A percentile compares a stretch with the other conserved stretches of the same genome.
Evolutionary conservation across 352 stramenopile species (phyloP).

Genomic region (Pythium phragmitis): DNA sequence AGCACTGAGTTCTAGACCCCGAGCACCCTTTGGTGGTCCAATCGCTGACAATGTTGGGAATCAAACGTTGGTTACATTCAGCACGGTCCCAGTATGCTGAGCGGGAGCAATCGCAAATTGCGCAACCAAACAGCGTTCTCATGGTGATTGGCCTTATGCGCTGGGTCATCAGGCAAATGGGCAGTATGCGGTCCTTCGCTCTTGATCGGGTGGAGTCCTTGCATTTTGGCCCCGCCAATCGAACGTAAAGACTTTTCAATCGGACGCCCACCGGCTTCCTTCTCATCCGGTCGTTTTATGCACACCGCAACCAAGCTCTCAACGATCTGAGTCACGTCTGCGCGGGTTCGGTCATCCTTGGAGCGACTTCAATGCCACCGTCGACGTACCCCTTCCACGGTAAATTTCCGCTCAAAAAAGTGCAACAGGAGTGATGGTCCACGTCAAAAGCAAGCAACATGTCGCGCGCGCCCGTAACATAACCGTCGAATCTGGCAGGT

Average conservation of each 20-base stretch:
- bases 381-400: slow-evolving; percentile 15
- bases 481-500: slow-evolving; percentile 8
- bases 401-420: slow-evolving; percentile 1
- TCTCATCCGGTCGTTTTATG: slow-evolving; percentile 8
- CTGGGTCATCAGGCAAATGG: background rate
- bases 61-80: slow-evolving; percentile 25
- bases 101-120: background rate
- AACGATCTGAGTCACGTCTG: no score
- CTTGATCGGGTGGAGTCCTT: no score
- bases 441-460: background rate
- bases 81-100: slow-evolving; percentile 2
- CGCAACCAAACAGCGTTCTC: background rate
- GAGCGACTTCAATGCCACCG: slow-evolving; percentile 20
- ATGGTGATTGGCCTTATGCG: background rate
- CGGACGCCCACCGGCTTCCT: slow-evolving; percentile 15
- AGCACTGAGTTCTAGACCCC: no score
- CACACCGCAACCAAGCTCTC: slow-evolving; percentile 1
- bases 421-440: slow-evolving; percentile 9
- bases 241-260: slow-evolving; percentile 30
- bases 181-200: background rate
- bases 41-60: slow-evolving; percentile 3
- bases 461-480: slow-evolving; percentile 9
- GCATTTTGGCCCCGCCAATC: slow-evolving; percentile 9
- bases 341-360: no score
- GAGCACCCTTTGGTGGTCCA: slow-evolving; percentile 13